Conservation (phyloP, 1,284 basidiomycete species). For the Ganoderma leucocontextum region DNA sequence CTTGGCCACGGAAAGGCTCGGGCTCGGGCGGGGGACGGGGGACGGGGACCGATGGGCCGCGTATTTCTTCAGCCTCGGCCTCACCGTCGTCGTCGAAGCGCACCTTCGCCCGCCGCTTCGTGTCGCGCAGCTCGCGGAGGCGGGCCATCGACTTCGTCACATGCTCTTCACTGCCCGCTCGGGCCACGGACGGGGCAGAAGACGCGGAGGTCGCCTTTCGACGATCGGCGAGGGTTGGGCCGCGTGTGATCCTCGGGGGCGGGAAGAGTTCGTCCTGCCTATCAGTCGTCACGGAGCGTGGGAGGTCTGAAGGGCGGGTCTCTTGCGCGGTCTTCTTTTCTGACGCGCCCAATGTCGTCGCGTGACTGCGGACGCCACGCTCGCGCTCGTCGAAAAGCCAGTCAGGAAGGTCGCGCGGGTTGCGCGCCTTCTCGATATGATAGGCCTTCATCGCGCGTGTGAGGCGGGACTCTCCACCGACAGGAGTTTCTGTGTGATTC, state of each 20-base stretch:
- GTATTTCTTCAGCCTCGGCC: slow-evolving; percentile 13
- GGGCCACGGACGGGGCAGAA: not conserved
- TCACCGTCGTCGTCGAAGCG: slow-evolving; percentile 32
- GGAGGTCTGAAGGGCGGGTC: slow-evolving; percentile 8
- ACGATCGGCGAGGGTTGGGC: slow-evolving; percentile 28
- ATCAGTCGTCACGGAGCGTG: slow-evolving; percentile 23
- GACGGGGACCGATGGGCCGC: slow-evolving; percentile 6
- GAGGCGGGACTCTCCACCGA: slow-evolving; percentile 67
- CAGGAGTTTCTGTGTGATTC: slow-evolving; percentile 54
- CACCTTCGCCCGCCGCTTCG: slow-evolving; percentile 51
- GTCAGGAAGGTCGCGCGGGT: slow-evolving; percentile 65
- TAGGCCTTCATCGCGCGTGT: slow-evolving; percentile 74
- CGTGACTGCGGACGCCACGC: slow-evolving; percentile 42
- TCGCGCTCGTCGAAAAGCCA: slow-evolving; percentile 73
- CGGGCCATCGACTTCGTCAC: slow-evolving; percentile 54
- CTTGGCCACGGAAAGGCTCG: slow-evolving; percentile 3
- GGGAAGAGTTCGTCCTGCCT: not conserved
- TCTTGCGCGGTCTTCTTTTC: slow-evolving; percentile 3
- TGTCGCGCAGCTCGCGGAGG: slow-evolving; percentile 61
- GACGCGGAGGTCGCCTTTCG: slow-evolving; percentile 14
- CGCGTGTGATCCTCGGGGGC: slow-evolving; percentile 21
- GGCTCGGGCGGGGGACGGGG: not conserved
- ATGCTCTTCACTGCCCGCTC: slow-evolving; percentile 29
- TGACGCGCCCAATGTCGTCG: slow-evolving; percentile 4
- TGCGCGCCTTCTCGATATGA: slow-evolving; percentile 65